Conservation (phyloP, 495 filamentous ascomycete species). For the Cetradonia linearis region DNA sequence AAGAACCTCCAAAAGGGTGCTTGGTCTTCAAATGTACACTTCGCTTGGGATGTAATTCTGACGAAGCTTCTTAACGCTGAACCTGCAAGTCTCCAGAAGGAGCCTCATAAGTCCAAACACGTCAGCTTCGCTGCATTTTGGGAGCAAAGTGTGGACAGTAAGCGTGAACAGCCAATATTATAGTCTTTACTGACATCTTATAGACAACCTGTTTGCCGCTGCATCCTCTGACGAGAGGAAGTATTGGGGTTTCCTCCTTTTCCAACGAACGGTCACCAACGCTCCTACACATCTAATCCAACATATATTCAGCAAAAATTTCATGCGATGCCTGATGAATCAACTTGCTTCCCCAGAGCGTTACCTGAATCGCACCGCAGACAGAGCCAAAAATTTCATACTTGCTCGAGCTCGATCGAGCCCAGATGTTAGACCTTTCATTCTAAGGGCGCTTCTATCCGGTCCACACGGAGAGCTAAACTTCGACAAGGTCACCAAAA, state of each 20-base stretch:
- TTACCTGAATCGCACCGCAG: conserved; percentile 71
- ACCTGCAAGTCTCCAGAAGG: conserved; percentile 22
- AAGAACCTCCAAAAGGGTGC: conserved; percentile 44
- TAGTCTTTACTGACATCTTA: conserved; percentile 4
- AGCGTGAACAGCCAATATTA: conserved; percentile 30
- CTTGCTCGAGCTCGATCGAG: conserved; percentile 54
- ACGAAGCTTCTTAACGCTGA: conserved; percentile 31
- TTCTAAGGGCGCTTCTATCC: conserved; percentile 56
- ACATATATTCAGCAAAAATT: conserved; percentile 65
- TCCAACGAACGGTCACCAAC: conserved; percentile 56
- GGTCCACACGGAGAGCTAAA: conserved; percentile 54
- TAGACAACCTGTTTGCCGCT: conserved; percentile 72
- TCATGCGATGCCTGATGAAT: conserved; percentile 76
- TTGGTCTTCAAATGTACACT: conserved; percentile 73
- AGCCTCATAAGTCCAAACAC: conserved; percentile 29
- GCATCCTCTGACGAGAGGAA: conserved; percentile 78
- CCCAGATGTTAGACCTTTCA: conserved; percentile 46
- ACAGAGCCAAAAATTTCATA: conserved; percentile 59
- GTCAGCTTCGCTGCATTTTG: conserved; percentile 67
- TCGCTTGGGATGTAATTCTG: conserved; percentile 77
- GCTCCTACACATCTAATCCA: conserved; percentile 38
- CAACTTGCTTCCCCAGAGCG: conserved; percentile 76
- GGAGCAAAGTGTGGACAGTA: conserved; percentile 79
- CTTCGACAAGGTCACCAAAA: conserved; percentile 81
- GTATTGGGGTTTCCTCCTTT: conserved; percentile 79